Base-by-base conservation (phyloP, 2,329 filamentous ascomycete genomes). In the Aureobasidium namibiae region DNA sequence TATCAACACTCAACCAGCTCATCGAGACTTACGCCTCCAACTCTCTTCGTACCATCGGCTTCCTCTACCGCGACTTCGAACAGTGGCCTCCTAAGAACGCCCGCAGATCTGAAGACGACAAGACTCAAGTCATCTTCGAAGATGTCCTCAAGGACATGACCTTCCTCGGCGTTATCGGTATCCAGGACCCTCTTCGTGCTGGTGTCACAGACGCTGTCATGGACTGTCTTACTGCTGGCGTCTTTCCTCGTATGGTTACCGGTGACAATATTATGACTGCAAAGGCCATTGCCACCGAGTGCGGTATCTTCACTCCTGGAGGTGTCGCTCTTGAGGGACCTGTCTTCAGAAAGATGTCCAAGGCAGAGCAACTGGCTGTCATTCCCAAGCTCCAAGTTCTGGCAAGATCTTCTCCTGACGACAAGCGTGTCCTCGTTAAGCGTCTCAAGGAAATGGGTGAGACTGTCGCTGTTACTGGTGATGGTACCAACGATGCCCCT, bases 1-100 rank as follows among this genome's bases (percentile, higher is more conserved):
- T 80, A 31, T 75, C 82, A 38, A 78, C 76, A 3, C 70, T 96
- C 63, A 81, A 82, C 64, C 75, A 79, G 23, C 78, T 90, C 49
- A 95, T 95, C 65, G 83, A 86, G 63, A 82, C 80, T 48, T 96
- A 95, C 69, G 91, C 91, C 10, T 84, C 82, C 26, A 82, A 87
- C 18, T 95, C 90, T 8, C 79, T 96, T 33, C 84, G 91, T 63
- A 95, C 91, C 1, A 95, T 96, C 65, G 89, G 86, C 44, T 81
- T 95, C 63, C 79, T 90, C 56, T 95, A 90, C 73, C 87, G 85
- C 59, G 91, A 96, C 66, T 95, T 94, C 65, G 66, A 67, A 21
- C 62, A 64, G 11, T 88, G 91, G 91, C 91, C 92, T 26, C 90
- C 90, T 4, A 81, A 78, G 61, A 80, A 81, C 49, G 82, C 80